A percentile compares a stretch with the other conserved stretches of the same genome.
Evolutionary conservation across 2,329 filamentous ascomycete species (phyloP).

Genomic region (Chaetomium sp.): DNA sequence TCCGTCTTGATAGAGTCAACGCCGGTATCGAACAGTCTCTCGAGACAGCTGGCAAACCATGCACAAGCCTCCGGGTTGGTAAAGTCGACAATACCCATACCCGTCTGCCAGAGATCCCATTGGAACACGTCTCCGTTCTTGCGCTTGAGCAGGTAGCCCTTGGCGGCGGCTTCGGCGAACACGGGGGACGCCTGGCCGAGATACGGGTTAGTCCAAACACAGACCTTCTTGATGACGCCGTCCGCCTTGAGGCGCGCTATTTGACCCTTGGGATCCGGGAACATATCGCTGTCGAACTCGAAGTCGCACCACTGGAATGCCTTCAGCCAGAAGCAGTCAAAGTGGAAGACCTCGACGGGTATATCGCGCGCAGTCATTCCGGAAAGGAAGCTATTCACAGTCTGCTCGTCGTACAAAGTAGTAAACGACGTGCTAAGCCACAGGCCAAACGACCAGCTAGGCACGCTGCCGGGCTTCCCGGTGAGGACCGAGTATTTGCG

Average conservation of each 20-base stretch:
- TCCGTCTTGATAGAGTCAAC: conserved; percentile 1
- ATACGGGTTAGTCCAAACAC: neutral
- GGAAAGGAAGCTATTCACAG: neutral
- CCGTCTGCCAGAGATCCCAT: neutral
- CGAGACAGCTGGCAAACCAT: neutral
- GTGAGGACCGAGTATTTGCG: neutral
- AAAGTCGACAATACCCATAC: neutral
- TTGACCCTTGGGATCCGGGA: neutral
- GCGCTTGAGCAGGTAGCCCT: neutral
- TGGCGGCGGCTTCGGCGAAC: neutral
- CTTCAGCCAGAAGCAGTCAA: conserved; percentile 6
- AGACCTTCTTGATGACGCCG: neutral
- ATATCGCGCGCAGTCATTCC: neutral
- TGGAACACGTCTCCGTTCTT: neutral
- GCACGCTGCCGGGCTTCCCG: neutral
- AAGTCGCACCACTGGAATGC: neutral
- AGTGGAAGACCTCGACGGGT: neutral
- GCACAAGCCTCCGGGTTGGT: neutral
- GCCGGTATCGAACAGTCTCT: neutral
- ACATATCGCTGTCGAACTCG: neutral
- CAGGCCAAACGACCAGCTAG: conserved; percentile 2
- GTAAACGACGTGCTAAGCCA: neutral
- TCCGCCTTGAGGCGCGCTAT: neutral
- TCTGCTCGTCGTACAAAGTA: neutral
- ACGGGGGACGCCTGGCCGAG: neutral